Base-by-base conservation (phyloP, 2,329 filamentous ascomycete genomes). In the Rhynchosporium secalis region DNA sequence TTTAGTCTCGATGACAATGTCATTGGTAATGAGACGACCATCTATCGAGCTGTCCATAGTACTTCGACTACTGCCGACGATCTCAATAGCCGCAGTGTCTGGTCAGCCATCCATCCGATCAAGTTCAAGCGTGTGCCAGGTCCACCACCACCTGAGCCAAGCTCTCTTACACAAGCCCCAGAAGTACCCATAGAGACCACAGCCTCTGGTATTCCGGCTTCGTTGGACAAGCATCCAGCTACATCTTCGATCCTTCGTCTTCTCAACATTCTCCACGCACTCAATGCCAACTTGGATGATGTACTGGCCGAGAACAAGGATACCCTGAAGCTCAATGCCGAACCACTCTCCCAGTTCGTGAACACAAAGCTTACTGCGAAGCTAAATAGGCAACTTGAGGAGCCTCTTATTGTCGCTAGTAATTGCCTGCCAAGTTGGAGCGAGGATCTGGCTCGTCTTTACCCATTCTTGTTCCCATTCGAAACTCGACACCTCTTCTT, bases 351-450 rank as follows among this genome's bases (percentile, higher is more conserved):
- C 2, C 93, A 98, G 69, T 99, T 99, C 71, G 95, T 99, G 77
- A 99, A 99, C 73, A 97, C 95, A 0, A 99, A 99, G 76, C 84
- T 99, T 43, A 99, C 95, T 0, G 96, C 95, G 1, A 99, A 99
- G 78, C 84, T 99, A 61, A 99, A 99, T 73, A 88, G 95, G 33
- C 96, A 99, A 75, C 80, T 99, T 12, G 95, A 99, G 73, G 96
- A 99, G 77, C 95, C 95, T 9, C 79, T 99, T 66, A 96, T 99
- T 67, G 95, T 99, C 56, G 95, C 95, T 3, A 98, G 95, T 78
- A 96, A 94, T 72, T 99, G 95, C 74, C 81, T 99, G 43, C 95
- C 95, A 3, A 92, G 85, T 72, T 99, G 95, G 95, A 96, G 92
- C 65, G 94, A 98, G 76, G 95, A 99, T 73, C 79, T 99, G 57